A percentile compares a stretch with the other conserved stretches of the same genome.
Conservation (phyloP, 805 yeast genomes). For the Wickerhamiella bombiphila region DNA sequence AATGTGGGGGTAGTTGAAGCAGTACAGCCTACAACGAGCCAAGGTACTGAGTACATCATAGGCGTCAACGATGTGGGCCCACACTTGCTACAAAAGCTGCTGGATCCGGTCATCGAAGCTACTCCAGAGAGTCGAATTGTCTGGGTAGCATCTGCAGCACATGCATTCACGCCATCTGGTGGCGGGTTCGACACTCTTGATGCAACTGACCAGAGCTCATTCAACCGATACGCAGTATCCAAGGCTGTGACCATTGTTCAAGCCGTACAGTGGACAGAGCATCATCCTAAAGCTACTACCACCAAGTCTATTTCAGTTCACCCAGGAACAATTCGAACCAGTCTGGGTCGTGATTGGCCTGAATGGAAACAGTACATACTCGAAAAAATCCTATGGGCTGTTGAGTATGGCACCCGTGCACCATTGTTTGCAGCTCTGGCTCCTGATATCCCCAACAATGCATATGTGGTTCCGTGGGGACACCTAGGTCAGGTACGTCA, state of each 20-base stretch:
- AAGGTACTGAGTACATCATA: slow-evolving; percentile 33
- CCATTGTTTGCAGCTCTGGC: slow-evolving; percentile 31
- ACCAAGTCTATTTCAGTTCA: background rate
- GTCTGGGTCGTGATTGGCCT: no score
- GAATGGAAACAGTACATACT: no score
- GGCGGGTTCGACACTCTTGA: slow-evolving; percentile 26
- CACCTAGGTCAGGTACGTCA: slow-evolving; percentile 24
- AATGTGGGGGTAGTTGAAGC: slow-evolving; percentile 24
- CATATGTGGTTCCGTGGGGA: slow-evolving; percentile 32
- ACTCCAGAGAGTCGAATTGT: slow-evolving; percentile 30
- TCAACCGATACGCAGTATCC: slow-evolving; percentile 27
- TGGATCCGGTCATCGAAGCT: slow-evolving; percentile 26
- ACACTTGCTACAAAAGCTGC: slow-evolving; percentile 28
- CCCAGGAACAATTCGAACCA: slow-evolving; percentile 23
- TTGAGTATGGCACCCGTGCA: slow-evolving; percentile 30
- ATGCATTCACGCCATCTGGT: slow-evolving; percentile 17
- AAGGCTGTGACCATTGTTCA: slow-evolving; percentile 30
- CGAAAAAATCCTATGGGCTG: background rate
- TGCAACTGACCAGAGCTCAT: slow-evolving; percentile 8
- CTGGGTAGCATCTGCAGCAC: slow-evolving; percentile 33
- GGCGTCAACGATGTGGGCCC: slow-evolving; percentile 38
- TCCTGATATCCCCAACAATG: slow-evolving; percentile 27
- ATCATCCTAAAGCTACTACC: slow-evolving; percentile 22
- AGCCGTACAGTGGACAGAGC: slow-evolving; percentile 25
- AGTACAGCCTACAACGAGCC: slow-evolving; percentile 26